phyloP scores from a whole-genome alignment of 1,284 basidiomycete species.

The Papiliotrema terrestris region DNA sequence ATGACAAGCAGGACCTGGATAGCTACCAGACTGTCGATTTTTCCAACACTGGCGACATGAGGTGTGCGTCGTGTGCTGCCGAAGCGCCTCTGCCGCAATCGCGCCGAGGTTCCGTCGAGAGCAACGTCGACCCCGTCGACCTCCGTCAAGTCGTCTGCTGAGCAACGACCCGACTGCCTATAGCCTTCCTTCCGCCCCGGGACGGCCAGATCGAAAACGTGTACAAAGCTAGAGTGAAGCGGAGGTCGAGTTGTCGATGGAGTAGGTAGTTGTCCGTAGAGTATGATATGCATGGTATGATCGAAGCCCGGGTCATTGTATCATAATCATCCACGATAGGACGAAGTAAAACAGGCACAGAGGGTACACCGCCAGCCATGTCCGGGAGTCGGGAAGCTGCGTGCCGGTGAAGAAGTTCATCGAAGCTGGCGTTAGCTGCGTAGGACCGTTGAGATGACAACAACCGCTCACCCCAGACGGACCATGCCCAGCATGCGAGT shows the following conservation, averaged over 20 bases:
- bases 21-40: slow-evolving; percentile 19
- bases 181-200: background rate
- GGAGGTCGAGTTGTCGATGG: no score
- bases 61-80: slow-evolving; percentile 16
- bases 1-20: slow-evolving; percentile 7
- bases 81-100: slow-evolving; percentile 5
- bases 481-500: slow-evolving; percentile 84
- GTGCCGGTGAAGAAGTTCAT: slow-evolving; percentile 93
- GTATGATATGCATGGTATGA: no score
- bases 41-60: slow-evolving; percentile 22
- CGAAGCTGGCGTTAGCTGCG: slow-evolving; percentile 58
- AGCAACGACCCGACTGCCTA: background rate
- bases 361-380: slow-evolving; percentile 87
- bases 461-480: slow-evolving; percentile 75
- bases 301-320: slow-evolving; percentile 55
- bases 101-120: slow-evolving; percentile 3
- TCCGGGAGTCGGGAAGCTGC: slow-evolving; percentile 79
- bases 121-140: slow-evolving; percentile 3
- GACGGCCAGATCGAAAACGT: no score
- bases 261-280: background rate
- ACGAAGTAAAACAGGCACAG: slow-evolving; percentile 60
- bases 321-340: slow-evolving; percentile 90
- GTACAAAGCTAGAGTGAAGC: no score
- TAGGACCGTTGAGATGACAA: background rate
- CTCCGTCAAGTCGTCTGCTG: background rate